Evolutionary conservation across 345 rosid species (phyloP).

Genomic region (Excoecaria agallocha): DNA sequence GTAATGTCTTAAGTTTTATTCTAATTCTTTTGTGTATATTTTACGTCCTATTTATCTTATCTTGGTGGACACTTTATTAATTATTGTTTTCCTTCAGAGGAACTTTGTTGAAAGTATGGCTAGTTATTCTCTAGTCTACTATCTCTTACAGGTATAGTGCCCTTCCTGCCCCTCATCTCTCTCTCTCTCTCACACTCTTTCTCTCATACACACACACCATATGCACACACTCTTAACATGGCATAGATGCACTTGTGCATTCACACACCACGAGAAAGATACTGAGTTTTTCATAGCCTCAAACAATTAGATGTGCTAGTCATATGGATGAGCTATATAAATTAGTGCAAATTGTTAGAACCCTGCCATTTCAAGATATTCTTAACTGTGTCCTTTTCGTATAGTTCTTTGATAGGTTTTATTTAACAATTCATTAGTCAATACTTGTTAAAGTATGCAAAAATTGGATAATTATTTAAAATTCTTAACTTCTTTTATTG

Average conservation of each 20-base stretch:
- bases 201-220: too few species aligned
- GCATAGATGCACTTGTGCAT: background rate
- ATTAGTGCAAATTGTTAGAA: too few species aligned
- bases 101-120: conserved; percentile 99
- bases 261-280: background rate
- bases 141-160: conserved; percentile 77
- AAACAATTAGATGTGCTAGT: background rate
- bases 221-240: background rate
- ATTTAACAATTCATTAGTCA: too few species aligned
- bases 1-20: background rate
- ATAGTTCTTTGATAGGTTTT: too few species aligned
- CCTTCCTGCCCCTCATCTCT: background rate
- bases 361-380: too few species aligned
- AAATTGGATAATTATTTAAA: too few species aligned
- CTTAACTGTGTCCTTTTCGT: too few species aligned
- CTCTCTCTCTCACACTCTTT: background rate
- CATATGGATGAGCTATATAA: background rate
- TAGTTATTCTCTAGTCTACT: conserved; percentile 97
- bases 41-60: background rate
- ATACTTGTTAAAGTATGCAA: too few species aligned
- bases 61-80: background rate
- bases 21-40: background rate
- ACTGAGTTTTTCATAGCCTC: background rate
- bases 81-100: conserved; percentile 50
- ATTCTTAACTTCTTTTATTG: too few species aligned